Base-by-base conservation (phyloP, 1,139 yeast species). In the Tardiomyces blankii region DNA sequence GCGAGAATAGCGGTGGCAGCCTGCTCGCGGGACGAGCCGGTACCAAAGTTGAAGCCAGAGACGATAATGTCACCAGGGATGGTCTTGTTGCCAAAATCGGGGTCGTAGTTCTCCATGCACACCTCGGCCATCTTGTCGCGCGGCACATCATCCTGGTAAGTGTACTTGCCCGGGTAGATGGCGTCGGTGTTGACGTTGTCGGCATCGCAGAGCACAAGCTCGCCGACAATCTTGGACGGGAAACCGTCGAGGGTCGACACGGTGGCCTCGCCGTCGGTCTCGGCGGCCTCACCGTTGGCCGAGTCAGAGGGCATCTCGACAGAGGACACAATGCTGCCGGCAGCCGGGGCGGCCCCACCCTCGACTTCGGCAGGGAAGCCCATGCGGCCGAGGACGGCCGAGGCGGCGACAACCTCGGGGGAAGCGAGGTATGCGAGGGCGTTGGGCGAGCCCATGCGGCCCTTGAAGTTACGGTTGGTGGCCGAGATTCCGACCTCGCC, bases 401-500 rank as follows among this genome's bases (percentile, higher is more conserved):
- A 84, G 0, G 99, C 97, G 46, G 99, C 97, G 46, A 91, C 98
- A 40, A 91, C 95, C 55, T 89, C 96, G 9, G 99, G 99, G 2
- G 96, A 87, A 0, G 96, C 96, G 54, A 91, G 76, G 65, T 85
- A 91, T 0, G 98, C 98, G 52, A 88, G 71, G 0, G 98, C 98
- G 58, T 91, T 96, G 59, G 84, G 83, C 12, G 95, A 84, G 5
- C 99, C 99, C 99, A 91, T 91, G 70, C 99, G 80, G 48, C 99
- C 99, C 70, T 93, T 93, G 74, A 91, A 91, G 67, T 91, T 91
- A 70, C 99, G 80, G 71, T 91, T 91, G 8, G 98, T 93, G 48
- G 98, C 98, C 54, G 96, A 86, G 59, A 91, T 93, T 53, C 99
- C 98, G 48, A 93, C 94, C 66, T 91, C 96, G 41, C 98, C 98